Conservation (phyloP, 345 rosid genomes). For the Lumnitzera littorea region DNA sequence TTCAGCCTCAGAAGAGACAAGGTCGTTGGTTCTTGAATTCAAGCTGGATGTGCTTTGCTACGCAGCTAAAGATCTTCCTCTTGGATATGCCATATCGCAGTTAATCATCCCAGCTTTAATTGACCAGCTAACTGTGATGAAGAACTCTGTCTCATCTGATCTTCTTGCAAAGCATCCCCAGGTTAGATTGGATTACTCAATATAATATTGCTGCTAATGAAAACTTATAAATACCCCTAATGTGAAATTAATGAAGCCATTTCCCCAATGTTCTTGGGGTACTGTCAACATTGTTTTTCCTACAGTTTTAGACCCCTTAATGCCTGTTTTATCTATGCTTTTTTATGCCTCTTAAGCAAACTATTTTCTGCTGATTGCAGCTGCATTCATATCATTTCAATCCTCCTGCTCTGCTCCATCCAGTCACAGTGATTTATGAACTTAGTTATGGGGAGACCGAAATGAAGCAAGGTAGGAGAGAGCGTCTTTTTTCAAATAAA, state of each 20-base stretch:
- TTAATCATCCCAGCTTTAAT: constrained; percentile 67
- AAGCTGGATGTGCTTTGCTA: constrained; percentile 72
- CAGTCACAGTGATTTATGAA: constrained; percentile 71
- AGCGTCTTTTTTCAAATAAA: too few species aligned
- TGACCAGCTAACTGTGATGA: constrained; percentile 69
- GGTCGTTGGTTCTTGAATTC: constrained; percentile 54
- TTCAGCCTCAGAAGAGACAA: constrained; percentile 65
- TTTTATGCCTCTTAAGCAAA: background rate
- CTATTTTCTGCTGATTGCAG: constrained; percentile 28
- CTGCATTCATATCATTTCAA: constrained; percentile 55
- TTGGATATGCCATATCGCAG: constrained; percentile 49
- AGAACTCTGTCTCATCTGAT: constrained; percentile 41
- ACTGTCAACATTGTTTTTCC: too few species aligned
- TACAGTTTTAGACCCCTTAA: too few species aligned
- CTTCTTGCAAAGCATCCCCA: constrained; percentile 49
- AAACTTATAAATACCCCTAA: too few species aligned
- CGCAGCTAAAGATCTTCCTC: constrained; percentile 61
- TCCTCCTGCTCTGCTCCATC: constrained; percentile 73
- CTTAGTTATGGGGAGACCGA: constrained; percentile 88
- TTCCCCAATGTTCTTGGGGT: too few species aligned
- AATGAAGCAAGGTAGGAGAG: constrained; percentile 67
- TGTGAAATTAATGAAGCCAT: too few species aligned
- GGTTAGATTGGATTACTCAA: constrained; percentile 23
- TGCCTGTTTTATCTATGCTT: background rate
- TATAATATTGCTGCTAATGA: too few species aligned